These are phyloP conservation scores for Rhodofomes roseus DNA, from an alignment of 1,284 basidiomycete genomes.

Conservation along the genomic window DNA sequence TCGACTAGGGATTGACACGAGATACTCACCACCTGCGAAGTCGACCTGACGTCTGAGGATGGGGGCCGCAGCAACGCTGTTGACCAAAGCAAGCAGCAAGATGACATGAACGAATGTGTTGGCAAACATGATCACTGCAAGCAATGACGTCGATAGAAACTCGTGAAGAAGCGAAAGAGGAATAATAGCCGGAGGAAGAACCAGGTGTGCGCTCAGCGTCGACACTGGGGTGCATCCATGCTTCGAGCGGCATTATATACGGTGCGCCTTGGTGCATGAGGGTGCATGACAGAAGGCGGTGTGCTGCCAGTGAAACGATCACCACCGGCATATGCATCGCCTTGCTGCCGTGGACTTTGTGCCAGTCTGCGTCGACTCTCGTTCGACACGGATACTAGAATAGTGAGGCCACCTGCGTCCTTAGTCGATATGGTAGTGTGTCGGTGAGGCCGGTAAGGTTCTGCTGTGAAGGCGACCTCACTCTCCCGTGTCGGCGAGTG, in stretches of 20 bases:
- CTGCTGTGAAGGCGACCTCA: too few relatives aligned
- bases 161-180: conserved; percentile 2
- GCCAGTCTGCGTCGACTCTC: too few relatives aligned
- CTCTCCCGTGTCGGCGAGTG: too few relatives aligned
- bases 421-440: too few relatives aligned
- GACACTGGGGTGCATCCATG: neutral
- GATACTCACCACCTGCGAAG: conserved; percentile 1
- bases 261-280: neutral
- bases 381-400: too few relatives aligned
- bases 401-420: too few relatives aligned
- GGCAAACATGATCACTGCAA: conserved; percentile 8
- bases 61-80: neutral
- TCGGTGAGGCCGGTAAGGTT: too few relatives aligned
- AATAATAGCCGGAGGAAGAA: conserved; percentile 2
- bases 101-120: conserved; percentile 3
- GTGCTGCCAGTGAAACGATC: neutral
- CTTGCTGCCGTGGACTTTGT: too few relatives aligned
- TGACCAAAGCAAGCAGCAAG: conserved; percentile 7
- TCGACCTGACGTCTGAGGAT: conserved; percentile 3
- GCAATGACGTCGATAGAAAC: conserved; percentile 1
- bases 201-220: conserved; percentile 9
- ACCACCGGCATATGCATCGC: neutral
- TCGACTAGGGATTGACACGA: neutral
- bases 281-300: neutral
- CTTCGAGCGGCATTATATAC: neutral